Conservation (phyloP, 352 stramenopile species). For the Globisporangium sylvaticum region DNA sequence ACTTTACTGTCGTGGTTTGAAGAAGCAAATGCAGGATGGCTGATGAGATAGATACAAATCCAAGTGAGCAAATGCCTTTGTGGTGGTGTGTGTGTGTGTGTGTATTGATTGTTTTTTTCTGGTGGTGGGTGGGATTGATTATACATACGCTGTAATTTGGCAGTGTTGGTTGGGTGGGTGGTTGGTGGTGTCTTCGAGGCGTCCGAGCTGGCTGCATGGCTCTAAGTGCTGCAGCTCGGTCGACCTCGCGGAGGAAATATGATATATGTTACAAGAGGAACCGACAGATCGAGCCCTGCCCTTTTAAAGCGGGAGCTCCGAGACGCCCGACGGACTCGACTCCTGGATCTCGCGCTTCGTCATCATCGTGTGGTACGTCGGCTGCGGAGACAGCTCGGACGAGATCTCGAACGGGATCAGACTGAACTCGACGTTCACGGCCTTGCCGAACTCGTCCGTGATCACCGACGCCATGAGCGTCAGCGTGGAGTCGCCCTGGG, state of each 20-base stretch:
- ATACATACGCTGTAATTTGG: conserved; percentile 6
- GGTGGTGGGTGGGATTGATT: neutral
- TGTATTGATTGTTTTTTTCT: neutral
- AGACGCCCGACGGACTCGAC: conserved; percentile 49
- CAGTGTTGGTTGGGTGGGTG: neutral
- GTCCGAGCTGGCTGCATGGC: neutral
- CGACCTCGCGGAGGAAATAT: conserved; percentile 26
- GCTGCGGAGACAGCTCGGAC: conserved; percentile 25
- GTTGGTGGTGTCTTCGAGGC: conserved; percentile 1
- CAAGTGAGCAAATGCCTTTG: neutral
- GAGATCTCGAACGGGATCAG: conserved; percentile 61
- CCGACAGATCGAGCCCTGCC: neutral
- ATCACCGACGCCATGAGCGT: conserved; percentile 59
- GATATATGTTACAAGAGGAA: conserved; percentile 49
- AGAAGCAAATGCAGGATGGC: neutral
- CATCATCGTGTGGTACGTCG: conserved; percentile 11
- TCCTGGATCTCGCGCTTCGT: conserved; percentile 42
- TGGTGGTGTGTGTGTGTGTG: neutral
- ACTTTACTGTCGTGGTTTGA: neutral
- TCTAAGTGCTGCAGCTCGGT: neutral
- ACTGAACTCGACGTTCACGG: conserved; percentile 55
- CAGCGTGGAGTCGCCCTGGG: conserved; percentile 37
- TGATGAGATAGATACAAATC: neutral
- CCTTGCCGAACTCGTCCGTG: conserved; percentile 49
- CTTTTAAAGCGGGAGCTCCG: conserved; percentile 40